Evolutionary conservation across 192 early-diverging fungal genomes (phyloP).

Genomic region (Entomortierella chlamydospora): DNA sequence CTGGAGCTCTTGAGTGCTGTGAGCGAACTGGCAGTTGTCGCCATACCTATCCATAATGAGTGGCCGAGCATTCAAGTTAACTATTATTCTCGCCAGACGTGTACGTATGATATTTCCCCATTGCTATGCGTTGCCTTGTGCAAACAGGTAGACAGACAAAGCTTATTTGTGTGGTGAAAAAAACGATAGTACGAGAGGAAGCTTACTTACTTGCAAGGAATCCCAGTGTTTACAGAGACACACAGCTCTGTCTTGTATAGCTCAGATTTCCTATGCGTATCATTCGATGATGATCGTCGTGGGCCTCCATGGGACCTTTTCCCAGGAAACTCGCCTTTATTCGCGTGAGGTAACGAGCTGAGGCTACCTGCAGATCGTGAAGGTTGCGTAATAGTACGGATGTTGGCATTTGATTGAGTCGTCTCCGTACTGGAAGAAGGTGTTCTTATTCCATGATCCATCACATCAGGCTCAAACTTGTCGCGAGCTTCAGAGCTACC

Average conservation of each 20-base stretch:
- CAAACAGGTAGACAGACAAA: no score
- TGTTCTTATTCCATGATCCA: conserved; percentile 10
- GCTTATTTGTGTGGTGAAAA: no score
- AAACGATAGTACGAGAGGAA: not conserved
- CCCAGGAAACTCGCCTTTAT: not conserved
- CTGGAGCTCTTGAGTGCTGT: conserved; percentile 82
- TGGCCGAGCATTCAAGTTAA: not conserved
- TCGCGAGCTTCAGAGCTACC: not conserved
- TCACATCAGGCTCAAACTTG: conserved; percentile 8
- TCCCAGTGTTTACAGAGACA: conserved; percentile 40
- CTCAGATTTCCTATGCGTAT: conserved; percentile 24
- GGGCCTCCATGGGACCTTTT: not conserved
- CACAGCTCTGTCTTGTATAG: conserved; percentile 59
- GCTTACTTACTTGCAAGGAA: conserved; percentile 64
- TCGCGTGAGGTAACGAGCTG: not conserved
- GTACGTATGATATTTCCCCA: no score
- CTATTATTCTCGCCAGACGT: no score
- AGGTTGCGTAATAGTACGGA: not conserved
- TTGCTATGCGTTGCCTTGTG: no score
- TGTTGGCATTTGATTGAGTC: not conserved
- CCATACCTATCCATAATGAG: conserved; percentile 75
- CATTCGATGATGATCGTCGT: conserved; percentile 17
- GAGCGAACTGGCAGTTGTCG: conserved; percentile 95
- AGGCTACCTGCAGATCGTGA: not conserved
- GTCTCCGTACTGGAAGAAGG: not conserved